Evolutionary conservation across 139 green algal species (phyloP), one percentile per base, ranked within the genome.

Genomic region (Coelastrella sp.): DNA sequence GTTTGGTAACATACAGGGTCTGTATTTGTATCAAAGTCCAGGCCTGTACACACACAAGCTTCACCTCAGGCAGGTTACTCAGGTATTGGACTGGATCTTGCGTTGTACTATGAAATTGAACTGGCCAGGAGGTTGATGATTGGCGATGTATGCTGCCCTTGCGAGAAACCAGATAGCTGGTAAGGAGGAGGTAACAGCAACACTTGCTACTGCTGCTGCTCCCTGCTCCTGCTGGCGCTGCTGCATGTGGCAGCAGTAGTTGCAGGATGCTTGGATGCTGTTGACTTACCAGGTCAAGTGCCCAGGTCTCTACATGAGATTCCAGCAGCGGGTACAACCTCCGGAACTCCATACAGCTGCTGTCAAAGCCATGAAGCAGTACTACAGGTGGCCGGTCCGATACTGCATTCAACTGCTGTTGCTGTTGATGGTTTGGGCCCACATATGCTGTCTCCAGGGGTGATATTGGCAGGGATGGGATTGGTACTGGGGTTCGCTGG

Each of bases 341-440:
- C 6, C 97, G 88, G 76, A 96, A 98, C 89, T 99, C 96, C 27
- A 99, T 85, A 79, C 87, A 93, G 45, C 74, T 90, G 74, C 72
- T 88, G 83, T 99, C 96, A 81, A 99, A 98, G 64, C 95, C 93
- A 88, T 98, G 96, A 38, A 99, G 91, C 40, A 98, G 78, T 38
- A 98, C 82, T 25, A 99, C 83, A 0, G 92, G 91, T 0, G 93
- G 91, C 3, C 27, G 64, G n/a, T 6, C 37, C 5, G 2, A 79
- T n/a, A 81, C 76, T 34, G 37, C 34, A 15, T n/a, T 45, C 21
- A 87, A 63, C 73, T 89, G 67, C 3, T 76, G 57, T 2, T 32
- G 43, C n/a, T 80, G 50, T 13, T 40, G 32, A 25, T 68, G 5
- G 1, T 34, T 87, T n/a, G 91, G 91, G 0, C 89, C 89, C 2